phyloP scores from a whole-genome alignment of 176 grass and related monocot genomes.

The Eleusine indica region DNA sequence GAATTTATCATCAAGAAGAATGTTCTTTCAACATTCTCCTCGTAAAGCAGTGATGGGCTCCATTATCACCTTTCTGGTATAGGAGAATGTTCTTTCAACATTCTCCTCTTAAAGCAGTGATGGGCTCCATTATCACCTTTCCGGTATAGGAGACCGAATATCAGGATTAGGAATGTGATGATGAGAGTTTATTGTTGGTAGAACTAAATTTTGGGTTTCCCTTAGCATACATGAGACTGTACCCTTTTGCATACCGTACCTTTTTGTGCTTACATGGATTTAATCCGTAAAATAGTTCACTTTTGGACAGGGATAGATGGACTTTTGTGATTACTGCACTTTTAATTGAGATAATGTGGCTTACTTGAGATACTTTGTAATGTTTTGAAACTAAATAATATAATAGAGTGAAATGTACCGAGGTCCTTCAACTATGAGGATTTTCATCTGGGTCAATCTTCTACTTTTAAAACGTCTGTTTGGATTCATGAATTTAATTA shows the following conservation, averaged over 20 bases:
- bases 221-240: slow-evolving; percentile 29
- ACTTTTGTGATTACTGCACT: background rate
- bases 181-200: slow-evolving; percentile 8
- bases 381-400: background rate
- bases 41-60: slow-evolving; percentile 37
- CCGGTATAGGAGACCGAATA: slow-evolving; percentile 9
- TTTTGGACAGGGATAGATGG: background rate
- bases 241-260: background rate
- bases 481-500: too few species aligned
- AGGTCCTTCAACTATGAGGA: too few species aligned
- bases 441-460: too few species aligned
- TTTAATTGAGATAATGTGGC: background rate
- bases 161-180: background rate
- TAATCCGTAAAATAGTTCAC: background rate
- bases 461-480: too few species aligned
- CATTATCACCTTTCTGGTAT: slow-evolving; percentile 6
- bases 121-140: background rate
- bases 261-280: slow-evolving; percentile 25
- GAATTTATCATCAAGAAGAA: slow-evolving; percentile 96
- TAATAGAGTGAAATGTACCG: too few species aligned
- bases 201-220: slow-evolving; percentile 33
- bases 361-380: background rate
- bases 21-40: slow-evolving; percentile 69
- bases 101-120: slow-evolving; percentile 60
- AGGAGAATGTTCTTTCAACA: slow-evolving; percentile 42